phyloP scores from a whole-genome alignment of 768 basidiomycete species.

The Suillus hirtellus region DNA sequence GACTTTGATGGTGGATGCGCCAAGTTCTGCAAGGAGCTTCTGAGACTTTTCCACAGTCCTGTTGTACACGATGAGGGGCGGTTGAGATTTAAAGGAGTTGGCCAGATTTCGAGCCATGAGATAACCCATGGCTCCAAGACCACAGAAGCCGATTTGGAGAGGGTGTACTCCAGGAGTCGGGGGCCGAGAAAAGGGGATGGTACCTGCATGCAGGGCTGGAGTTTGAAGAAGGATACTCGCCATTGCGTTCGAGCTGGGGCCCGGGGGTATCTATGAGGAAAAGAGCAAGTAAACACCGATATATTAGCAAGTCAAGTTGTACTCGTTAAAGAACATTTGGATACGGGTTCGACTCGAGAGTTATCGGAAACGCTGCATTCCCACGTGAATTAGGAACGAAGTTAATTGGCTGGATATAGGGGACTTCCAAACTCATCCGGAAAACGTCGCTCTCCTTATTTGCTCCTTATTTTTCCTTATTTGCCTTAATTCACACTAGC shows the following conservation, averaged over 20 bases:
- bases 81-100: conserved; percentile 43
- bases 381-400: not conserved
- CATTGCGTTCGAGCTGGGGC: conserved; percentile 8
- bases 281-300: not conserved
- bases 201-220: conserved; percentile 16
- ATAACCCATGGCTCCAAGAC: conserved; percentile 69
- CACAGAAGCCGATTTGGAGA: conserved; percentile 45
- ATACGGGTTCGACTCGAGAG: not conserved
- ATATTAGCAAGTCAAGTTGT: not conserved
- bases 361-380: not conserved
- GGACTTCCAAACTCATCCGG: not conserved
- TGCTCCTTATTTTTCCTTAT: no score
- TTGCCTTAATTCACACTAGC: no score
- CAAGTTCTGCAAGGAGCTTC: conserved; percentile 55
- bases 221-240: conserved; percentile 9
- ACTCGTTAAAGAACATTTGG: not conserved
- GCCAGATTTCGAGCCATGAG: conserved; percentile 82
- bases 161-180: conserved; percentile 45
- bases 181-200: conserved; percentile 60
- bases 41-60: conserved; percentile 64
- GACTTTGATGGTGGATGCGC: conserved; percentile 51
- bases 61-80: conserved; percentile 75
- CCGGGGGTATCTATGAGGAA: not conserved
- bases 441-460: no score
- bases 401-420: not conserved